Percentiles rank a stretch among this genome's conserved stretches.
Conservation (phyloP, 2,329 filamentous ascomycete genomes). For the Aspergillus pseudotamarii region DNA sequence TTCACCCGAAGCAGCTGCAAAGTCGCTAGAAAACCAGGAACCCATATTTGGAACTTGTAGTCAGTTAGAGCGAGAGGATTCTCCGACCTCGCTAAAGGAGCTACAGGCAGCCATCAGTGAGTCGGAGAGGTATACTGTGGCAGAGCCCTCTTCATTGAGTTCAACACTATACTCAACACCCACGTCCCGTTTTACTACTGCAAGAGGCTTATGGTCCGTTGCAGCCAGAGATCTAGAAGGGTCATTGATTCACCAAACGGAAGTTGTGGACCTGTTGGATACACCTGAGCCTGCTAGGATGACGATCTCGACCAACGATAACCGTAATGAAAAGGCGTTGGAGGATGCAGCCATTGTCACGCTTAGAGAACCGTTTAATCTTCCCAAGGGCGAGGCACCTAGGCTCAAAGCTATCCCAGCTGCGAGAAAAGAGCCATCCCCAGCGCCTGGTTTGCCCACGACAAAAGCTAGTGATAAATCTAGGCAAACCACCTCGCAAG, state of each 20-base stretch:
- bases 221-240: constrained; percentile 69
- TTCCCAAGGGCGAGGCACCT: neutral
- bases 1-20: constrained; percentile 69
- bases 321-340: neutral
- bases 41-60: constrained; percentile 87
- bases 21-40: constrained; percentile 68
- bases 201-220: constrained; percentile 67
- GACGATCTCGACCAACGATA: constrained; percentile 10
- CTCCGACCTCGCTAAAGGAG: constrained; percentile 57
- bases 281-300: constrained; percentile 30
- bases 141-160: constrained; percentile 6
- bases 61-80: constrained; percentile 74
- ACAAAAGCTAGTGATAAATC: neutral
- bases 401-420: neutral
- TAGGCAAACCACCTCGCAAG: neutral
- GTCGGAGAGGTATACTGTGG: constrained; percentile 29
- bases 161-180: constrained; percentile 11
- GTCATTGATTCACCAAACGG: constrained; percentile 60
- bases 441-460: neutral
- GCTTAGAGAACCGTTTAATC: neutral
- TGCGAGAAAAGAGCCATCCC: neutral
- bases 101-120: constrained; percentile 33
- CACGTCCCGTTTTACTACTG: constrained; percentile 30
- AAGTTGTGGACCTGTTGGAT: constrained; percentile 62
- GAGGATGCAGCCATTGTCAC: no score